Evolutionary conservation across 2,329 filamentous ascomycete species (phyloP), one percentile per base, ranked within the genome.

Genomic region (Aspergillus chevalieri): DNA sequence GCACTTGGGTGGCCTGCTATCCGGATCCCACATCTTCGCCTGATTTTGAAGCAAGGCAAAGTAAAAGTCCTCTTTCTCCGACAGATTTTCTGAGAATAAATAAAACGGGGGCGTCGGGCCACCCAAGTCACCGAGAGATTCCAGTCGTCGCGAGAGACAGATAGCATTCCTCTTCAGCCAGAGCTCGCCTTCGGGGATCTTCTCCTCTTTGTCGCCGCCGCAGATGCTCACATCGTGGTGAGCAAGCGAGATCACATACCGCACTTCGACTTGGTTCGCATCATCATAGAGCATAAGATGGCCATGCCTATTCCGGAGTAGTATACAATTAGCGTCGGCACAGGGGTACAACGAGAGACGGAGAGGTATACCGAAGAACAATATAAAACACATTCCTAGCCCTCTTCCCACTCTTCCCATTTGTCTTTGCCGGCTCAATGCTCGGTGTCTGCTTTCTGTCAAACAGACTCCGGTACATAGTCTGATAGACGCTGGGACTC

Each of bases 201-300:
- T 71, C 12, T 85, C 84, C 49, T 83, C 86, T 30, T 30, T 30
- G 10, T 41, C 38, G 24, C 90, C 92, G 6, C 85, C 88, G 68
- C 91, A 93, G 62, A 97, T 82, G 59, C 85, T 87, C 49, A 97
- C 80, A 57, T 71, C 63, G 71, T 97, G 89, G 61, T 95, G 87
- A 30, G 89, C 86, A 8, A 98, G 79, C 0, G 91, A 95, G 49
- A 98, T 89, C 48, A 98, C 93, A 72, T 97, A 90, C 55, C 92
- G 86, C 14, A 98, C 93, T 70, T 98, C 93, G 59, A 96, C 79
- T 69, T 97, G 91, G 59, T 95, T 89, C 47, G 89, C 84, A 64
- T 97, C 91, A 66, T 98, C 93, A 69, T 96, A 98, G 8, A 98
- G 82, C 89, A 98, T 96, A 46, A 98, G 74, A 66, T 97, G 91